Percentiles rank a stretch among this genome's conserved stretches.
phyloP scores from a whole-genome alignment of 2,329 filamentous ascomycete species.

The Penicillium sp. region DNA sequence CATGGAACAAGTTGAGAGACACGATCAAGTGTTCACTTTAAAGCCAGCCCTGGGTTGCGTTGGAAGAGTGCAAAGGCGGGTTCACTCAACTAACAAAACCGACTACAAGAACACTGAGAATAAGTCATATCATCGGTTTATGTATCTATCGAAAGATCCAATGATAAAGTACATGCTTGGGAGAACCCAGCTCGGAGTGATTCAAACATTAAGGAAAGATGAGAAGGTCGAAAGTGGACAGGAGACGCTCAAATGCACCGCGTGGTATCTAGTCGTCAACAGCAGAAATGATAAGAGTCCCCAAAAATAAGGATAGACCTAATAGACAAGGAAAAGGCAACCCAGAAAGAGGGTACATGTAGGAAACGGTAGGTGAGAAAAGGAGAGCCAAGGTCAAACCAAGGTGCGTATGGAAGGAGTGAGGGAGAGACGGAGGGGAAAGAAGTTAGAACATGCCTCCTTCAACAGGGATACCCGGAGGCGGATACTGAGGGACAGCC shows the following conservation, averaged over 20 bases:
- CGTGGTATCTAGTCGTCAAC: slow-evolving; percentile 28
- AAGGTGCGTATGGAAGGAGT: slow-evolving; percentile 1
- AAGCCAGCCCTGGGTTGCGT: neutral
- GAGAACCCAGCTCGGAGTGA: neutral
- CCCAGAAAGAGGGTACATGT: neutral
- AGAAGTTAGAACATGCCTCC: slow-evolving; percentile 40
- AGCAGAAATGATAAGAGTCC: slow-evolving; percentile 6
- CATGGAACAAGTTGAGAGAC: accelerated
- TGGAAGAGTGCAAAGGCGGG: too few relatives aligned
- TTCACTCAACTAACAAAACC: too few relatives aligned
- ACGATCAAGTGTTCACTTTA: neutral
- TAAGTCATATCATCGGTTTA: neutral
- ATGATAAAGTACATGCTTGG: neutral
- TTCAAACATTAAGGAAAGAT: neutral
- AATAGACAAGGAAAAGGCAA: slow-evolving; percentile 4
- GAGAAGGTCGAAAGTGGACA: slow-evolving; percentile 9
- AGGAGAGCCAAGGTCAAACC: neutral
- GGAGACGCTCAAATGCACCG: slow-evolving; percentile 28
- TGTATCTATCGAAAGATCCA: neutral
- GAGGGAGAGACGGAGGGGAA: neutral
- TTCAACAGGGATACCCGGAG: slow-evolving; percentile 30
- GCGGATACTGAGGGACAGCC: slow-evolving; percentile 34
- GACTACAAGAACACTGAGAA: neutral
- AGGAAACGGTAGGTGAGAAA: slow-evolving; percentile 5
- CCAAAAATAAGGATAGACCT: neutral